These are phyloP conservation scores for Diplotaxis tenuifolia DNA, from an alignment of 345 rosid genomes.

Conservation along the genomic window DNA sequence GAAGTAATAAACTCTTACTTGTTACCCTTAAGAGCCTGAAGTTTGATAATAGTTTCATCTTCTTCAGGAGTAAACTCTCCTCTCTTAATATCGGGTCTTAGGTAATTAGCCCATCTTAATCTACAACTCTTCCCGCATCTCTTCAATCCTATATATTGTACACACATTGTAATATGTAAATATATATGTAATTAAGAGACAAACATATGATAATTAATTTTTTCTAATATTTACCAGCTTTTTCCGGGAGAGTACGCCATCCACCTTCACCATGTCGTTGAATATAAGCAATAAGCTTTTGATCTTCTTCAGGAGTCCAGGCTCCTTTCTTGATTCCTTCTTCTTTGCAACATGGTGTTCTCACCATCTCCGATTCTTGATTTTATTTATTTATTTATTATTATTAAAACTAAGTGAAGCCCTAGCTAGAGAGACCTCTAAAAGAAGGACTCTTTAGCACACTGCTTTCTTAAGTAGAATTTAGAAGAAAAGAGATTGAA, in stretches of 20 bases:
- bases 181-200: neutral
- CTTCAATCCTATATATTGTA: slow-evolving; percentile 34
- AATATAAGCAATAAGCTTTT: slow-evolving; percentile 39
- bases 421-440: slow-evolving; percentile 3
- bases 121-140: slow-evolving; percentile 55
- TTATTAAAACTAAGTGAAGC: neutral
- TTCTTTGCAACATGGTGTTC: slow-evolving; percentile 39
- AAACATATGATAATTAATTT: neutral
- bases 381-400: neutral
- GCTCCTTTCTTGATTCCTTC: slow-evolving; percentile 46
- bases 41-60: slow-evolving; percentile 42
- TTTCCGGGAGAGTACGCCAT: slow-evolving; percentile 48
- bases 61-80: slow-evolving; percentile 46
- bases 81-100: slow-evolving; percentile 52
- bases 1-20: slow-evolving; percentile 27
- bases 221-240: slow-evolving; percentile 35
- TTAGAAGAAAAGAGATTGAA: neutral
- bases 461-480: neutral
- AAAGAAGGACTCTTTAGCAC: neutral
- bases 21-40: slow-evolving; percentile 49
- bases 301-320: slow-evolving; percentile 46
- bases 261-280: slow-evolving; percentile 44
- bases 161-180: neutral
- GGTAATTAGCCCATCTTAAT: slow-evolving; percentile 50
- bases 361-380: slow-evolving; percentile 35